Evolutionary conservation across 345 rosid species (phyloP).

Genomic region (Ceriops zippeliana): DNA sequence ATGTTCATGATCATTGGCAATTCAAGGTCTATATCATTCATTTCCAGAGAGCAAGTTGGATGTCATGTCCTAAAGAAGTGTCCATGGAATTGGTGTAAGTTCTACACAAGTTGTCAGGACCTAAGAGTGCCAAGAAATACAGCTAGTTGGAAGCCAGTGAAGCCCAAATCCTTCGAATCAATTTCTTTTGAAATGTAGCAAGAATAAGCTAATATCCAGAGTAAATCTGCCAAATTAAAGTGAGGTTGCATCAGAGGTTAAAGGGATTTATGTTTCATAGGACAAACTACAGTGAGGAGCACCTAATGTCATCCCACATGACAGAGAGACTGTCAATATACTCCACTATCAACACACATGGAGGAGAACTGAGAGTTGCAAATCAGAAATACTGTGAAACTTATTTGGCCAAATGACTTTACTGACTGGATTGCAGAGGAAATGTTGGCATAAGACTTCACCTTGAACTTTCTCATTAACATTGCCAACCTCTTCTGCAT

Average conservation of each 20-base stretch:
- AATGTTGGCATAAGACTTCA: slow-evolving; percentile 14
- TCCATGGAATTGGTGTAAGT: too few species aligned
- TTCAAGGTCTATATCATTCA: too few species aligned
- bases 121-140: neutral
- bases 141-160: too few species aligned
- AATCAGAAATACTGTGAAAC: neutral
- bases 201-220: neutral
- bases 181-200: neutral
- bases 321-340: neutral
- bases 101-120: too few species aligned
- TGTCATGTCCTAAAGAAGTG: too few species aligned
- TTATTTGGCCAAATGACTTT: neutral
- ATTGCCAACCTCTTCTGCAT: slow-evolving; percentile 63
- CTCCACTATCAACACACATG: neutral
- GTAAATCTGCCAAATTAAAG: neutral
- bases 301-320: too few species aligned
- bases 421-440: too few species aligned
- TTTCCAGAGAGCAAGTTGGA: too few species aligned
- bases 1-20: too few species aligned
- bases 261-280: neutral
- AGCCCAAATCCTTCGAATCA: too few species aligned
- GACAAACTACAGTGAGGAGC: neutral
- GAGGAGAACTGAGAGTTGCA: neutral
- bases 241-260: neutral
- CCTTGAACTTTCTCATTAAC: slow-evolving; percentile 89